Conservation (phyloP, 2,329 filamentous ascomycete species). For the Monosporascus sp. region DNA sequence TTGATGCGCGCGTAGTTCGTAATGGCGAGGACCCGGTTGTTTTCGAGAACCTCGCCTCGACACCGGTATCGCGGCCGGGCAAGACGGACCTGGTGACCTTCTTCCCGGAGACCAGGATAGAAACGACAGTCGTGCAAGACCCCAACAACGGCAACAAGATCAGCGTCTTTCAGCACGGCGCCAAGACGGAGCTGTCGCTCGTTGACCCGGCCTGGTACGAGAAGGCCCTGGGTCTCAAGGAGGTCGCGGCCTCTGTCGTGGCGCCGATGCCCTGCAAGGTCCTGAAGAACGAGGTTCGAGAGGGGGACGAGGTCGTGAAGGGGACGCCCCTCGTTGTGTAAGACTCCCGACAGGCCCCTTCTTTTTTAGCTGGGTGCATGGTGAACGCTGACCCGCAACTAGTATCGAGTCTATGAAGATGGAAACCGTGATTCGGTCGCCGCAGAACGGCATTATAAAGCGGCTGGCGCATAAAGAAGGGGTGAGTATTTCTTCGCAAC, state of each 20-base stretch:
- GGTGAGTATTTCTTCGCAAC: slow-evolving; percentile 40
- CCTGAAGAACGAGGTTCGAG: slow-evolving; percentile 77
- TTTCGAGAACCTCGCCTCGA: slow-evolving; percentile 39
- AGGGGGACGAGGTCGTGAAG: slow-evolving; percentile 77
- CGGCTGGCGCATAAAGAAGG: slow-evolving; percentile 70
- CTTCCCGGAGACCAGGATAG: slow-evolving; percentile 74
- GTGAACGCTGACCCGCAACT: slow-evolving; percentile 7
- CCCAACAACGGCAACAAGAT: slow-evolving; percentile 49
- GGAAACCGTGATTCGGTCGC: slow-evolving; percentile 77
- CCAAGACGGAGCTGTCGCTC: slow-evolving; percentile 54
- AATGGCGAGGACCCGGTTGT: slow-evolving; percentile 33
- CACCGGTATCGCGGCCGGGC: background rate
- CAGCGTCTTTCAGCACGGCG: slow-evolving; percentile 69
- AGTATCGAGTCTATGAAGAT: slow-evolving; percentile 87
- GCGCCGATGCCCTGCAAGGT: slow-evolving; percentile 99
- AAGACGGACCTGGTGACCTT: slow-evolving; percentile 57
- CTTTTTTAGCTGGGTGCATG: background rate
- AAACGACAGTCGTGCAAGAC: slow-evolving; percentile 68
- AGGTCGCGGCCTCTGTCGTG: slow-evolving; percentile 73
- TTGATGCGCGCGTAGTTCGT: slow-evolving; percentile 40
- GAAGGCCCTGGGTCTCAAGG: slow-evolving; percentile 79
- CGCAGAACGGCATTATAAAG: slow-evolving; percentile 65
- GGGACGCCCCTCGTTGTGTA: slow-evolving; percentile 81
- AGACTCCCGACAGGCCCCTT: slow-evolving; percentile 27
- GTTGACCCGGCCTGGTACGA: slow-evolving; percentile 72